Base-by-base conservation (phyloP, 2,329 filamentous ascomycete species). In the Diatrype stigma region DNA sequence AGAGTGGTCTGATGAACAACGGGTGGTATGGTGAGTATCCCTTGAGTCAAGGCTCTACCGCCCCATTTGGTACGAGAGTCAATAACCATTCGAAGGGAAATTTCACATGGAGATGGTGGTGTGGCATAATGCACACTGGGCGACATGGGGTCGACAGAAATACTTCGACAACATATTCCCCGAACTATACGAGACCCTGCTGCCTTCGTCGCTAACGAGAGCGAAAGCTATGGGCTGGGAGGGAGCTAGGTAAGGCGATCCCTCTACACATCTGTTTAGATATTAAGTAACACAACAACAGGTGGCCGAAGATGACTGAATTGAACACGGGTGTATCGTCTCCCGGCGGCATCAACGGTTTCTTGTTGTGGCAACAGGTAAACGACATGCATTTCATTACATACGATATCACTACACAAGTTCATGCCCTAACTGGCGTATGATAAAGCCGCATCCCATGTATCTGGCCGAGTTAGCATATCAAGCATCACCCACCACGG, bases 271-370 rank as follows among this genome's bases (percentile, higher is more conserved):
- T 22, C 5, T 11, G 23, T 21, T 6, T 21, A 38, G n/a, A n/a
- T n/a, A n/a, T n/a, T n/a, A n/a, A n/a, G n/a, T n/a, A 49, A 50
- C 51, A 19, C 10, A 11, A 7, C 12, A 19, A 28, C 44, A 64
- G 62, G 23, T 72, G 74, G 63, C 74, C 75, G 2, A 79, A 79
- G 59, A 78, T 78, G 76, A 76, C 70, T 28, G 76, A 80, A 17
- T 51, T 46, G 51, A 67, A 67, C 1, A 73, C 69, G 0, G 76
- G 74, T 5, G 63, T 69, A 12, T 74, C 68, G 48, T 74, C 76
- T 1, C 77, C 77, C 1, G 76, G 77, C 1, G 71, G 73, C 37
- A 76, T 79, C 48, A 79, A 80, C 54, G 70, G 67, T 22, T 63
- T 78, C 1, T 64, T 79, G n/a, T 71, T 78, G 46, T 79, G 76